Base-by-base conservation (phyloP, 768 basidiomycete genomes). In the Tremella fuciformis region DNA sequence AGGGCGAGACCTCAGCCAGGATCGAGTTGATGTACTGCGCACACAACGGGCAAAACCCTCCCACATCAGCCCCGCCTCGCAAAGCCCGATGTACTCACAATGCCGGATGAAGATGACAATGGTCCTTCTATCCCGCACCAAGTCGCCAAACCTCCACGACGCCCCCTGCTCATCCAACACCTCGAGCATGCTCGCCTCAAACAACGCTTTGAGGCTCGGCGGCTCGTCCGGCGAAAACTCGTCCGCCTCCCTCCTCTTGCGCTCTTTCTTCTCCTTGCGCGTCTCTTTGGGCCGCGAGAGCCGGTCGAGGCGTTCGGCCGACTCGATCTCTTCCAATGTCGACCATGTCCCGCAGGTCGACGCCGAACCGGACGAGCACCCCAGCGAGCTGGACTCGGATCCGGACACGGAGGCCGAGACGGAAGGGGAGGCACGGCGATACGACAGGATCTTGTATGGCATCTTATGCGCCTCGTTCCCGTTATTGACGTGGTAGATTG, bases 41-140 rank as follows among this genome's bases (percentile, higher is more conserved):
- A 75, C 88, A 90, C 13, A 85, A 77, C 0, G 88, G 86, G 70
- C 90, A 92, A 59, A 66, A 74, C 71, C 82, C 84, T 83, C 41
- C 54, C 7, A 26, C 37, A 25, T 44, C 18, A 42, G 41, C 53
- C n/a, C 48, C 38, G 50, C 47, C 60, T 46, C 60, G 16, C n/a
- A 44, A 26, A n/a, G 18, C 19, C 13, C 15, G 64, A 50, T 74
- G 58, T 50, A 83, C 88, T 86, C 88, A 77, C 91, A 91, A 76
- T 91, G 88, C 42, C 91, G 81, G 62, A 96, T 86, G 79, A 94
- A 94, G 41, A 91, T 77, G 53, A 91, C 84, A 62, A 91, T 82
- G 0, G 86, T 87, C 71, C 80, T 82, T 49, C 69, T 67, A 61
- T 80, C 79, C 11, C 80, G 73, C 11, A 76, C 64, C 40, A 94